Base-by-base conservation (phyloP, 2,329 filamentous ascomycete genomes). In the Pseudogymnoascus sp. region DNA sequence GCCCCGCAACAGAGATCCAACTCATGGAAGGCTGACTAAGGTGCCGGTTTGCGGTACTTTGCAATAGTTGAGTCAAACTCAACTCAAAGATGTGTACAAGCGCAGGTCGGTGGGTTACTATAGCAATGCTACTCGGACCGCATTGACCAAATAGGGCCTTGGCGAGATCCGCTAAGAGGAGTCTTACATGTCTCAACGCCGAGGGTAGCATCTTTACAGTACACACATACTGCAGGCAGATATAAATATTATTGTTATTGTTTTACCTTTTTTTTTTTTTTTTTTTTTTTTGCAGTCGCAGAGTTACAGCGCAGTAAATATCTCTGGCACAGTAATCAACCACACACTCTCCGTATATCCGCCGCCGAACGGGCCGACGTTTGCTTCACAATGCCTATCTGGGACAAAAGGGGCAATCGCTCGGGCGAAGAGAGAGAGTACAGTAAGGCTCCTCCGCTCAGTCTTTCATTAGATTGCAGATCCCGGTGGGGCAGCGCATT, bases 221-320 rank as follows among this genome's bases (percentile, higher is more conserved):
- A 19, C 28, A n/a, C 25, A 45, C 22, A 33, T 55, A 55, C 49
- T 55, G 28, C 49, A 55, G 49, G n/a, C 28, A 35, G 49, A 55
- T 55, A 55, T 55, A 55, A 33, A 55, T 33, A 22, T 55, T 55
- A 55, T 55, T 55, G 49, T 55, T 55, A 55, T 55, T 55, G 49
- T 55, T 55, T 55, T 55, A 55, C 49, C 7, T 12, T 55, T 55
- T 35, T 45, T 25, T 8, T 6, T 25, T 8, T n/a, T n/a, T n/a
- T 12, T 55, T 55, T 35, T 45, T 25, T 8, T 6, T 25, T 8
- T n/a, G 28, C 28, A 55, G 12, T 33, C 28, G 28, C 9, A 55
- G 25, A 33, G n/a, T 19, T 33, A 30, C 25, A 19, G 45, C 25
- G 45, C 8, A 12, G 25, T 14, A 7, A 33, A 49, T 7, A 7